phyloP scores from a whole-genome alignment of 768 basidiomycete species.

The Rhizopogon roseolus region DNA sequence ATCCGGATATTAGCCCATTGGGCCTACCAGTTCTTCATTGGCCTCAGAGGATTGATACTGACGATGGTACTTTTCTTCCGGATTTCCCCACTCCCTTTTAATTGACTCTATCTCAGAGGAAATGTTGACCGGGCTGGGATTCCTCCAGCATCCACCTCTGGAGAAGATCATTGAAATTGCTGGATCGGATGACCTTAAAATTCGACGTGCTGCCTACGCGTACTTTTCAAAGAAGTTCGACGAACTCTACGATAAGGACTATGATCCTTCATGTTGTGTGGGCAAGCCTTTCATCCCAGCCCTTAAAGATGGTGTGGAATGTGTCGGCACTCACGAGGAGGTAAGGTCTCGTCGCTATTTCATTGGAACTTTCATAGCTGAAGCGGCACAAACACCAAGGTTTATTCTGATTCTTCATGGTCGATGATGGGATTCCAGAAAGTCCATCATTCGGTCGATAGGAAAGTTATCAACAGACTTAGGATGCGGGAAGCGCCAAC shows the following conservation, averaged over 20 bases:
- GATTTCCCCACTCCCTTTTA: background rate
- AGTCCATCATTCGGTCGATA: conserved; percentile 43
- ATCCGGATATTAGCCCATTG: conserved; percentile 58
- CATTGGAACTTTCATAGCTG: background rate
- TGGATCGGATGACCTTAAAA: conserved; percentile 44
- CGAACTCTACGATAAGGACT: conserved; percentile 45
- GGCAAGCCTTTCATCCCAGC: conserved; percentile 76
- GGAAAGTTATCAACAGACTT: conserved; percentile 50
- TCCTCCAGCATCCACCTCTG: conserved; percentile 61
- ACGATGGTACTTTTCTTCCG: background rate
- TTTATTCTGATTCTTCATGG: conserved; percentile 62
- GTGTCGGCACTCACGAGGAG: conserved; percentile 60
- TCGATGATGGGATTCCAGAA: conserved; percentile 65
- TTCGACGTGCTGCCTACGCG: conserved; percentile 56
- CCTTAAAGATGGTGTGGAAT: conserved; percentile 36
- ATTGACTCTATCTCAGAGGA: conserved; percentile 37
- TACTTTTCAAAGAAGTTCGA: conserved; percentile 73
- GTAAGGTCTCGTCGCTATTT: conserved; percentile 31
- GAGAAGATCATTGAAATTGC: conserved; percentile 47
- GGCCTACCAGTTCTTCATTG: conserved; percentile 84
- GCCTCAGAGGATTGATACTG: conserved; percentile 19
- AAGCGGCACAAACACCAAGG: conserved; percentile 32
- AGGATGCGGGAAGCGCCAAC: conserved; percentile 65
- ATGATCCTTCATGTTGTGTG: conserved; percentile 45
- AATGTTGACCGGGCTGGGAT: conserved; percentile 39